phyloP scores from a whole-genome alignment of 1,284 basidiomycete species.

The Rhodotorula mucilaginosa region DNA sequence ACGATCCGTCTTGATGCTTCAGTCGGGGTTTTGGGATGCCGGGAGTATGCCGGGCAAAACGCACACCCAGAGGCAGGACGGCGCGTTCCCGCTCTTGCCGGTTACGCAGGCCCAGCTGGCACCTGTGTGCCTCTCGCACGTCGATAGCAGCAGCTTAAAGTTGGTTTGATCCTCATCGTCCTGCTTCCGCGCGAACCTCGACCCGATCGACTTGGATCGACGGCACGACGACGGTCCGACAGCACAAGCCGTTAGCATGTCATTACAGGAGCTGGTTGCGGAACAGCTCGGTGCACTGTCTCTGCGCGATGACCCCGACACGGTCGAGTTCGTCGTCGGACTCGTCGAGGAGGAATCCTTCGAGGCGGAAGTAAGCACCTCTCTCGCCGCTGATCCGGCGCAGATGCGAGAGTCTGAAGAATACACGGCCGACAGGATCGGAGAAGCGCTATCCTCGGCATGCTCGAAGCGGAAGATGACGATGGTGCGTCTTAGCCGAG shows the following conservation, averaged over 20 bases:
- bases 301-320: conserved; percentile 24
- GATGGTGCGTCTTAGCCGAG: conserved; percentile 22
- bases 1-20: too few relatives aligned
- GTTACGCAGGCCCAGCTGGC: too few relatives aligned
- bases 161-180: too few relatives aligned
- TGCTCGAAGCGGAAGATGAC: conserved; percentile 35
- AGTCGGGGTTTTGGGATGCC: too few relatives aligned
- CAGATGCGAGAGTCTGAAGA: too few relatives aligned
- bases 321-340: conserved; percentile 21
- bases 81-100: too few relatives aligned
- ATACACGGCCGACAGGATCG: conserved; percentile 23
- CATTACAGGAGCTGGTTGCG: conserved; percentile 25
- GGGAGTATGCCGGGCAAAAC: too few relatives aligned
- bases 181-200: too few relatives aligned
- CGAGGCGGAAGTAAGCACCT: conserved; percentile 24
- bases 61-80: too few relatives aligned
- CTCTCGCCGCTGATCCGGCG: neutral
- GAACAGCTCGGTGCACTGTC: conserved; percentile 19
- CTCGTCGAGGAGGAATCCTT: conserved; percentile 36
- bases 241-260: neutral
- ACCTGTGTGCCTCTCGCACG: too few relatives aligned
- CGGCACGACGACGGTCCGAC: neutral
- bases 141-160: too few relatives aligned
- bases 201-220: too few relatives aligned
- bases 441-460: conserved; percentile 34